Base-by-base conservation (phyloP, 2,329 filamentous ascomycete genomes). In the Aureobasidium mangrovei region DNA sequence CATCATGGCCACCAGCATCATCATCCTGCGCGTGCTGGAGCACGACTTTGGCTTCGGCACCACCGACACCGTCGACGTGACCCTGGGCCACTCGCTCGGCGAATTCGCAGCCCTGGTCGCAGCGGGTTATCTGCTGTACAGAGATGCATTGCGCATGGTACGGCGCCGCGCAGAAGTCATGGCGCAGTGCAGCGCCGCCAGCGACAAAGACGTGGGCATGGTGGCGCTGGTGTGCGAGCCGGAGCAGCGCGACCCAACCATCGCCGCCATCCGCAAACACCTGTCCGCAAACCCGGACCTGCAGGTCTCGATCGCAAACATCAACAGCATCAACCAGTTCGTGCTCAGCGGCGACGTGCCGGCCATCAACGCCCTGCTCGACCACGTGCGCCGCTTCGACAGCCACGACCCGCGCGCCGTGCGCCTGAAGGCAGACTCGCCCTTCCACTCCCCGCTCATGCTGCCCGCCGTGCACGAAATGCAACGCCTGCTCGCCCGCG, bases 271-370 rank as follows among this genome's bases (percentile, higher is more conserved):
- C 57, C 78, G 85, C 65, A 85, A 87, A 59, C 95, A 95, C 62
- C 79, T 94, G 12, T 85, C 83, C 12, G 52, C 54, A 7, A 79
- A 78, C 57, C 76, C 83, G 60, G 79, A 86, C 60, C 71, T 83
- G 31, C 87, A 95, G 69, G 91, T 96, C 48, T 76, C 86, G 61
- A 90, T 97, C 62, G 91, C 90, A 57, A 96, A 97, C 70, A 83
- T 95, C 72, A 97, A 97, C 73, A 88, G 85, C 68, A 93, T 90
- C 73, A 95, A 95, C 67, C 91, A 97, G 72, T 95, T 97, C 63
- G 91, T 96, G 49, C 76, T 97, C 51, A 93, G 87, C 65, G 91
- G 91, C 35, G 91, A 84, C 69, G 84, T 96, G 52, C 84, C 85
- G 63, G 79, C 83, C 61, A 95, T 96, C 68, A 84, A 82, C 63